Evolutionary conservation across 2,329 filamentous ascomycete species (phyloP).

Genomic region (Beauveria pseudobassiana): DNA sequence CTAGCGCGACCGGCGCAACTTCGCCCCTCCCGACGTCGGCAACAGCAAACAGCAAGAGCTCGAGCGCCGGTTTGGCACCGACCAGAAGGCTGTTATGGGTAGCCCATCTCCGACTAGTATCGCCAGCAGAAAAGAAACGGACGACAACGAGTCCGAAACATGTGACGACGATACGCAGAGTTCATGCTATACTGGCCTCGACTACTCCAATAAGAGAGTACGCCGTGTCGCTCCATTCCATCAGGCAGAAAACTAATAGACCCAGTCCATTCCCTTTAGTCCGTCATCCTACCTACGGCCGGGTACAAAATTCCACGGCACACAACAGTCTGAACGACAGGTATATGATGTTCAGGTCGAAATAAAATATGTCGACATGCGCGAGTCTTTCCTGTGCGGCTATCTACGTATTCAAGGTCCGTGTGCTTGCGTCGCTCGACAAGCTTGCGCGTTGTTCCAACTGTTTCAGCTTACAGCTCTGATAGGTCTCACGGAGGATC

Average conservation of each 20-base stretch:
- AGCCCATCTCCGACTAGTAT: not conserved
- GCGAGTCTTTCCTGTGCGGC: slow-evolving; percentile 88
- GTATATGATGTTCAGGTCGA: slow-evolving; percentile 95
- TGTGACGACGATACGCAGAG: not conserved
- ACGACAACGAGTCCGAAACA: not conserved
- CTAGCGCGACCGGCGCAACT: slow-evolving; percentile 25
- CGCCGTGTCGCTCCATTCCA: slow-evolving; percentile 16
- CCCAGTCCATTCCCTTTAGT: slow-evolving; percentile 65
- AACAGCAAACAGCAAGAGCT: slow-evolving; percentile 24
- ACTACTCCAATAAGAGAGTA: slow-evolving; percentile 40
- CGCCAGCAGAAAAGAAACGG: not conserved
- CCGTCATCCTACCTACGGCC: slow-evolving; percentile 80
- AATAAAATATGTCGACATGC: slow-evolving; percentile 92
- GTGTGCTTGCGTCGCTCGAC: not conserved
- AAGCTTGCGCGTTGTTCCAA: slow-evolving; percentile 18
- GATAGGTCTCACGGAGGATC: slow-evolving; percentile 83
- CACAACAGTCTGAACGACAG: slow-evolving; percentile 87
- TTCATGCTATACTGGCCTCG: slow-evolving; percentile 6
- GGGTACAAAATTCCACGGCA: slow-evolving; percentile 82
- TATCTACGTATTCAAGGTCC: slow-evolving; percentile 91
- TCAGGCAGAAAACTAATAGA: slow-evolving; percentile 11
- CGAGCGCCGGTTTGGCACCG: not conserved
- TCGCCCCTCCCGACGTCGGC: slow-evolving; percentile 26
- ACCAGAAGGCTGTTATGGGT: not conserved
- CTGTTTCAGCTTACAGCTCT: slow-evolving; percentile 7